phyloP scores from a whole-genome alignment of 73 alveolate species.

The Diophrys sp. region DNA sequence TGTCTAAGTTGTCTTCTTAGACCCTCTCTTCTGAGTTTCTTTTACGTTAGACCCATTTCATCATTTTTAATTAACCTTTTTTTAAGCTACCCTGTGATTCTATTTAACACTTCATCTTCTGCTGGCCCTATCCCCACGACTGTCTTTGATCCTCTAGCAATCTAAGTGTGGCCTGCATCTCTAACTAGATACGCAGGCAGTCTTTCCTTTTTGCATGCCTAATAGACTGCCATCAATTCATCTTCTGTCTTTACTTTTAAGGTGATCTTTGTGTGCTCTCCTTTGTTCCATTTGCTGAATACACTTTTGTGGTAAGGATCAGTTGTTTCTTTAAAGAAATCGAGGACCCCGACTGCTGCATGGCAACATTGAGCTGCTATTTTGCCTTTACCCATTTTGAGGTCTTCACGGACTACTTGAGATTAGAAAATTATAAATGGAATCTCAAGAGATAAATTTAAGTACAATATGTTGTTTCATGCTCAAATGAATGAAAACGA shows the following conservation, averaged over 20 bases:
- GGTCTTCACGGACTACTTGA: conserved; percentile 85
- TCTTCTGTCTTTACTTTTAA: conserved; percentile 79
- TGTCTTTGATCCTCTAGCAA: not conserved
- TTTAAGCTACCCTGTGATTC: not conserved
- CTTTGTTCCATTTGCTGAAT: conserved; percentile 38
- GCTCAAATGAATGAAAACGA: no score
- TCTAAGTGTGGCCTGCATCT: not conserved
- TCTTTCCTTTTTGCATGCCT: conserved; percentile 61
- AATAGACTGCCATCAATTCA: conserved; percentile 62
- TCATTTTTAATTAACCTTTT: no score
- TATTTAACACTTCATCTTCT: not conserved
- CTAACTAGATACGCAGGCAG: not conserved
- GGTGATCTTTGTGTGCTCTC: conserved; percentile 75
- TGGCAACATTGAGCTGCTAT: conserved; percentile 92
- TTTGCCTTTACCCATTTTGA: conserved; percentile 90
- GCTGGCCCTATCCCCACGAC: not conserved
- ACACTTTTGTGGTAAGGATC: no score
- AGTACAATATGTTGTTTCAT: no score
- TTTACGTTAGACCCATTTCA: no score
- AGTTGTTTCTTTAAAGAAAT: no score
- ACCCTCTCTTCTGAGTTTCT: no score
- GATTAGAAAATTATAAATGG: no score
- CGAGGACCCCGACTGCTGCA: no score
- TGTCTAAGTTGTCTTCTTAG: no score
- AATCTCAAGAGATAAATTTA: no score